phyloP scores from a whole-genome alignment of 1,284 basidiomycete species.

The Amylostereum areolatum region DNA sequence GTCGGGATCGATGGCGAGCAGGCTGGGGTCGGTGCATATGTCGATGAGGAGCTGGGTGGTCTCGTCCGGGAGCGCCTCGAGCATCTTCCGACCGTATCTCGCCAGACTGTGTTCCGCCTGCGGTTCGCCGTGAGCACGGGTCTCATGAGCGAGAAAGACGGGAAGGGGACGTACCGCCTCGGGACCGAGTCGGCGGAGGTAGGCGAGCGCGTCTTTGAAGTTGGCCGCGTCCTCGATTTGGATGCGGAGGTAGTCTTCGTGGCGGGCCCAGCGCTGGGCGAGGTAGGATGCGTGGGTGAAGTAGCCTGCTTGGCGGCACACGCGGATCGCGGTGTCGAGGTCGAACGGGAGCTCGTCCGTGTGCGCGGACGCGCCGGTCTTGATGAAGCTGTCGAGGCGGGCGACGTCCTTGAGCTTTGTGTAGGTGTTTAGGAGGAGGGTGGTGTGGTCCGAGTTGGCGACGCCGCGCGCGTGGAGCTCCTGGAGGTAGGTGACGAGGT shows the following conservation, averaged over 20 bases:
- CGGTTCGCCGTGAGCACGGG: background rate
- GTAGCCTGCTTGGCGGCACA: conserved; percentile 95
- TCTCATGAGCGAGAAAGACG: background rate
- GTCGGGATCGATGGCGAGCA: conserved; percentile 38
- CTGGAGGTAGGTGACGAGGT: conserved; percentile 93
- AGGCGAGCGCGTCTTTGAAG: conserved; percentile 76
- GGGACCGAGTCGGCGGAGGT: conserved; percentile 73
- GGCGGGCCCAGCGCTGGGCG: conserved; percentile 84
- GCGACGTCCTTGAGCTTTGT: conserved; percentile 92
- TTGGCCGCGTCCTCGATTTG: conserved; percentile 91
- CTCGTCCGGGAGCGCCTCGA: conserved; percentile 77
- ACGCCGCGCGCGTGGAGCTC: conserved; percentile 86
- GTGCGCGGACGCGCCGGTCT: conserved; percentile 59
- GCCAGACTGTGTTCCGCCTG: conserved; percentile 81
- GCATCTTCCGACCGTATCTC: conserved; percentile 78
- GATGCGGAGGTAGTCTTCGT: conserved; percentile 91
- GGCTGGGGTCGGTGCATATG: conserved; percentile 73
- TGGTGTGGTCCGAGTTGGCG: conserved; percentile 96
- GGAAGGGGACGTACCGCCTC: conserved; percentile 55
- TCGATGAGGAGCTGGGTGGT: conserved; percentile 91
- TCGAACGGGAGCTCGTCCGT: conserved; percentile 86
- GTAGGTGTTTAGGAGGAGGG: conserved; percentile 92
- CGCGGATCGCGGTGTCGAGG: conserved; percentile 92
- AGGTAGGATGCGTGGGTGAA: conserved; percentile 94
- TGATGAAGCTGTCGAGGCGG: conserved; percentile 89